Evolutionary conservation across 495 filamentous ascomycete genomes (phyloP), one percentile per base, ranked within the genome.

Genomic region (Xylaria longipes): DNA sequence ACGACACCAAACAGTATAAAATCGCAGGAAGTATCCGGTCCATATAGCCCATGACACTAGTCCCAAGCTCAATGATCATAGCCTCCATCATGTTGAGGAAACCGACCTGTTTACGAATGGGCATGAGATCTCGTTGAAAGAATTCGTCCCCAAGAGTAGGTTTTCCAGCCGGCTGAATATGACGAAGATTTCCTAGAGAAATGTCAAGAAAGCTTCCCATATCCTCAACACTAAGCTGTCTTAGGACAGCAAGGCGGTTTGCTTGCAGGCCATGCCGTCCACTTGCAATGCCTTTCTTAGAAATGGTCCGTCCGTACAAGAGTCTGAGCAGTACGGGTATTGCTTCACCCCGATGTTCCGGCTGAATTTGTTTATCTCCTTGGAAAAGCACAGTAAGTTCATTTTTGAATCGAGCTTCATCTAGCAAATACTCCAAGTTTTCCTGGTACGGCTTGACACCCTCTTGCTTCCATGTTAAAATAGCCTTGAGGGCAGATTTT

Each of bases 401-500:
- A 75, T 98, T 97, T 75, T 93, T 91, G 82, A 98, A 98, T 56
- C 92, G 86, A 3, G 93, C 88, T 71, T 98, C 96, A 74, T 99
- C 97, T 17, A 98, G 85, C 5, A 99, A 85, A 72, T 95, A 96
- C 46, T 93, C 87, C 9, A 99, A 84, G 72, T 94, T 92, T 74
- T 97, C 95, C 71, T 95, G 88, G 76, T 97, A 98, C 3, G 90
- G 89, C 57, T 85, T 86, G 60, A 99, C 84, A 22, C 85, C 88
- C 3, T 91, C 83, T 45, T 88, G 85, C 78, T 97, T 98, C 95
- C 96, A 98, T 0, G 94, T 89, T 56, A 96, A 86, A 27, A 99
- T 88, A 37, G 92, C 93, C 75, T 93, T 95, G 43, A 99, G 86
- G 5, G 93, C 89, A 71, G 88, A 86, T 69, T 92, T 94, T 74